Percentiles rank a stretch among this genome's conserved stretches.
phyloP scores from a whole-genome alignment of 768 basidiomycete species.

The Boletus speciosus region DNA sequence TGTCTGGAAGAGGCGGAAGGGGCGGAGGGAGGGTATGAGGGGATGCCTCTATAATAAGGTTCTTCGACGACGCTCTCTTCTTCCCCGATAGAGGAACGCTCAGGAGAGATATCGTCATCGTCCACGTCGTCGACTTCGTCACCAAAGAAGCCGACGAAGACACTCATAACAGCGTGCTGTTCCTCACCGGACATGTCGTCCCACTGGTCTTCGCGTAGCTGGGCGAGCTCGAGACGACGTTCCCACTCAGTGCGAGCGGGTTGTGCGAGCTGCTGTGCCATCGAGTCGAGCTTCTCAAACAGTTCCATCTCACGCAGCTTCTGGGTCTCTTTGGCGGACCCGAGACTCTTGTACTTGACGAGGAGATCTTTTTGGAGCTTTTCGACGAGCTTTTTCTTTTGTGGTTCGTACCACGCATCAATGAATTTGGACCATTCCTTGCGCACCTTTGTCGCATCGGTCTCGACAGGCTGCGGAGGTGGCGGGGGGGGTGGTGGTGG shows the following conservation, averaged over 20 bases:
- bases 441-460: slow-evolving; percentile 24
- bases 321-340: slow-evolving; percentile 24
- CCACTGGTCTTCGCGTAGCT: slow-evolving; percentile 31
- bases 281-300: slow-evolving; percentile 20
- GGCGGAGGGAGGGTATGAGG: slow-evolving; percentile 1
- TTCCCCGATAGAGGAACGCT: slow-evolving; percentile 17
- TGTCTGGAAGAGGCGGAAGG: slow-evolving; percentile 10
- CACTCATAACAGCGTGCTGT: slow-evolving; percentile 29
- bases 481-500: slow-evolving; percentile 16
- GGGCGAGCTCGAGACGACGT: slow-evolving; percentile 29
- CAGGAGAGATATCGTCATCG: slow-evolving; percentile 1
- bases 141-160: slow-evolving; percentile 29
- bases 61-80: slow-evolving; percentile 21
- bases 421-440: slow-evolving; percentile 31
- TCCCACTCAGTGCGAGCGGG: slow-evolving; percentile 35
- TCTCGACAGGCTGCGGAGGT: slow-evolving; percentile 18
- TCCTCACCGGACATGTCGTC: slow-evolving; percentile 31
- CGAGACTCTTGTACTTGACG: slow-evolving; percentile 30
- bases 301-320: slow-evolving; percentile 29
- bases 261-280: slow-evolving; percentile 24
- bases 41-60: slow-evolving; percentile 2
- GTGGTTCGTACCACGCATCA: slow-evolving; percentile 30
- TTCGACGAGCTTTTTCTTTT: slow-evolving; percentile 27
- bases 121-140: slow-evolving; percentile 27
- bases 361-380: slow-evolving; percentile 31